phyloP scores from a whole-genome alignment of 441 rosid genomes.

The Gossypium schwendimanii region DNA sequence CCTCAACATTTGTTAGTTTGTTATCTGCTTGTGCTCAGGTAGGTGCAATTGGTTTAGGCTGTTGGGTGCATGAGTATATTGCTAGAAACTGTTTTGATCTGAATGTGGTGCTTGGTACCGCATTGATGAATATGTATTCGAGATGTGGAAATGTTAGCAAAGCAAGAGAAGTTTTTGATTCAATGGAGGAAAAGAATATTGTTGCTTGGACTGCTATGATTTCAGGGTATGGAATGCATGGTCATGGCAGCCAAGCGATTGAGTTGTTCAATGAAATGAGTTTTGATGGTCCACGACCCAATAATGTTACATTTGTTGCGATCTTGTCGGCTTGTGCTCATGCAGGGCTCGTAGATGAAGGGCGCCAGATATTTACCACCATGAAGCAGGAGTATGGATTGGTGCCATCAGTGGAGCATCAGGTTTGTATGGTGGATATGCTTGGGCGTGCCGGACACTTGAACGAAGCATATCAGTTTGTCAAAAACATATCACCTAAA shows the following conservation, averaged over 20 bases:
- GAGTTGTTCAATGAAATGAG: conserved; percentile 52
- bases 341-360: conserved; percentile 57
- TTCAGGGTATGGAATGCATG: conserved; percentile 76
- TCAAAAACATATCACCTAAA: conserved; percentile 34
- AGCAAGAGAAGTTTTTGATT: conserved; percentile 56
- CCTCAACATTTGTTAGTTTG: conserved; percentile 52
- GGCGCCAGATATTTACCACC: conserved; percentile 42
- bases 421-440: conserved; percentile 80
- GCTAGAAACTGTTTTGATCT: conserved; percentile 27
- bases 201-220: conserved; percentile 86
- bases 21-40: conserved; percentile 67
- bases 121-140: conserved; percentile 71
- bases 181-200: conserved; percentile 54
- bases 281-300: conserved; percentile 38
- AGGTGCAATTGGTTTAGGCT: conserved; percentile 53
- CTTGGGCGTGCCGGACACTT: conserved; percentile 80
- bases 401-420: conserved; percentile 59
- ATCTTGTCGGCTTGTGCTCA: conserved; percentile 83
- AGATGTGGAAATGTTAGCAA: conserved; percentile 60
- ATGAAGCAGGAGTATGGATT: conserved; percentile 44
- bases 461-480: conserved; percentile 51
- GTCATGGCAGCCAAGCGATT: conserved; percentile 52
- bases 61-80: conserved; percentile 58
- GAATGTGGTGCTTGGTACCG: conserved; percentile 66
- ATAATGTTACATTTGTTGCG: conserved; percentile 64